Evolutionary conservation across 305 asterid genomes (phyloP).

Genomic region (Plantago coronopus): DNA sequence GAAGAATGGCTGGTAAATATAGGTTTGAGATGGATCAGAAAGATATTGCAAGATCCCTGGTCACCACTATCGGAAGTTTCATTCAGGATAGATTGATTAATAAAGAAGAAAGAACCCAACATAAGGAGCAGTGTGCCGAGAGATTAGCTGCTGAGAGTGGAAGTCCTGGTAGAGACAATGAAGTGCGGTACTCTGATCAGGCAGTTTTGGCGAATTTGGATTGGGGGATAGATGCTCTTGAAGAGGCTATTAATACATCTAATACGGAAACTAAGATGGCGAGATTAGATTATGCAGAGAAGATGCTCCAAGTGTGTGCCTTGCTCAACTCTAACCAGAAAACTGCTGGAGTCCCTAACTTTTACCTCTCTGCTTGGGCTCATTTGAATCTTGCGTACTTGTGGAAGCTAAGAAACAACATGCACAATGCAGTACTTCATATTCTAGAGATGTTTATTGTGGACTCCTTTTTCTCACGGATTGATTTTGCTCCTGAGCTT

Average conservation of each 20-base stretch:
- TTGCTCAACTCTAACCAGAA: conserved; percentile 51
- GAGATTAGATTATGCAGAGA: conserved; percentile 64
- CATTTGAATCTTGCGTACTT: conserved; percentile 62
- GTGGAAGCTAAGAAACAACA: conserved; percentile 48
- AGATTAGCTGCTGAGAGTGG: conserved; percentile 73
- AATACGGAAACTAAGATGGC: conserved; percentile 75
- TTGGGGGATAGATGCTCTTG: conserved; percentile 90
- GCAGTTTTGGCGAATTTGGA: conserved; percentile 81
- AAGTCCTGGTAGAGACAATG: conserved; percentile 32
- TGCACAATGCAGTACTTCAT: conserved; percentile 44
- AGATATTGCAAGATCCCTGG: conserved; percentile 51
- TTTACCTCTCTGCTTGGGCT: conserved; percentile 84
- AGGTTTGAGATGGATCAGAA: conserved; percentile 59
- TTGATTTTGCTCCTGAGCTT: conserved; percentile 81
- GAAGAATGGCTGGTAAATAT: conserved; percentile 42
- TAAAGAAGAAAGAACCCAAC: conserved; percentile 47
- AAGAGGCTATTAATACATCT: conserved; percentile 70
- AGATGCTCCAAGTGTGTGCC: conserved; percentile 82
- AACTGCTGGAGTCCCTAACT: conserved; percentile 84
- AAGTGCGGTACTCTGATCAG: conserved; percentile 73
- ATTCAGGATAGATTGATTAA: conserved; percentile 55
- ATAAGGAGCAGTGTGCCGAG: conserved; percentile 78
- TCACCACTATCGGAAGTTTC: conserved; percentile 48
- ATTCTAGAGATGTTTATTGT: conserved; percentile 62
- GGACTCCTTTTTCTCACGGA: conserved; percentile 74